Base-by-base conservation (phyloP, 2,329 filamentous ascomycete species). In the Zymoseptoria brevis region DNA sequence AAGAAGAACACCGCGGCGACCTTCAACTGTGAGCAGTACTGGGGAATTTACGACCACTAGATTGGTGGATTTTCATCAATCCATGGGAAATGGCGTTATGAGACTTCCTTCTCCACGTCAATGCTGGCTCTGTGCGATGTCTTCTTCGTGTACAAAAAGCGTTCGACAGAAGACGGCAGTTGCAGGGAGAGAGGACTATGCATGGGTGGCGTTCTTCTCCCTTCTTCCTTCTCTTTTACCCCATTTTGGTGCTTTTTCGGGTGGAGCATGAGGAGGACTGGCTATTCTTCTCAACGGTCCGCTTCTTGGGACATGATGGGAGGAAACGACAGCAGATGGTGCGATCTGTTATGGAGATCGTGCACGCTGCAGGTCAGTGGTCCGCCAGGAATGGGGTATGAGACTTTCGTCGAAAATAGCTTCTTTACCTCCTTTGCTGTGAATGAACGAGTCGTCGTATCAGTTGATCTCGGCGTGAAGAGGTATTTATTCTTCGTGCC, bases 11-110 rank as follows among this genome's bases (percentile, higher is more conserved):
- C 76, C 56, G 72, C 77, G 2, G 78, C 73, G 21, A 87, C 87
- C 1, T 89, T 87, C 73, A 81, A 83, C 60, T 83, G 88, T 2
- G 90, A 96, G 76, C 82, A 85, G 72, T 90, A 80, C 74, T 94
- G 89, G 88, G 90, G 70, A 53, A 66, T 30, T 52, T 19, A 57
- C 16, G 11, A 51, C 45, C 19, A 55, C 53, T 30, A 29, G 19
- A 54, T 24, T 13, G 11, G 24, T 21, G 7, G 22, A 4, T 24
- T 6, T 24, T 13, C 35, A 41, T 41, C 35, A 4, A 41, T 41
- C 9, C 4, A 41, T 13, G 35, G 16, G 35, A 41, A 41, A 41
- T 5, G 35, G 35, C 35, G 35, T 41, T 41, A 13, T 13, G 35
- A 16, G 35, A 41, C 8, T 16, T 5, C 16, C 35, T 16, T 16